A percentile compares a stretch with the other conserved stretches of the same genome.
Conservation (phyloP, 768 basidiomycete species). For the Tephrocybe sp. region DNA sequence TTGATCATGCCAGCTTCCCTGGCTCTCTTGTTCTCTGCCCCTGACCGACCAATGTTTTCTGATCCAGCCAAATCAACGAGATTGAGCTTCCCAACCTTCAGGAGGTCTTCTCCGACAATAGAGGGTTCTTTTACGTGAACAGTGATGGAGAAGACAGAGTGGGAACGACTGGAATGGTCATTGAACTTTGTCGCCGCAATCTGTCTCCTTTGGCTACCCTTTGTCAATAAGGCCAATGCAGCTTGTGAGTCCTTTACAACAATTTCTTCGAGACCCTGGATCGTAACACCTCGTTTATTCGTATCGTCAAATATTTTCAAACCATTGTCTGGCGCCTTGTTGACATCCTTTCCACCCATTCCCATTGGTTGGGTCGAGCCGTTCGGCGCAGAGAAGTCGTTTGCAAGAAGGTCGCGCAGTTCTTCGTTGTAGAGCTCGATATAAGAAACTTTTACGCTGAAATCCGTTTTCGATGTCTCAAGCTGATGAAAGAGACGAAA, state of each 20-base stretch:
- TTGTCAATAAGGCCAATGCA: conserved; percentile 80
- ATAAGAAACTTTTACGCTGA: conserved; percentile 90
- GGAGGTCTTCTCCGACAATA: conserved; percentile 77
- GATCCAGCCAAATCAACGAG: conserved; percentile 97
- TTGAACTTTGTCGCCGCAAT: conserved; percentile 98
- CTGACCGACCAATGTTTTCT: conserved; percentile 94
- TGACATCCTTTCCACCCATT: conserved; percentile 53
- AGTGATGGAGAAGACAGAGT: conserved; percentile 96
- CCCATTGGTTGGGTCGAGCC: conserved; percentile 81
- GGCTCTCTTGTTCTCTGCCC: conserved; percentile 93
- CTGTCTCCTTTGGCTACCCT: conserved; percentile 89
- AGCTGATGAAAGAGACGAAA: conserved; percentile 90
- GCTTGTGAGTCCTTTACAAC: conserved; percentile 80
- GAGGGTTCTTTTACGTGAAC: conserved; percentile 89
- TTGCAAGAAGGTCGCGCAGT: conserved; percentile 86
- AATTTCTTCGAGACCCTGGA: conserved; percentile 93
- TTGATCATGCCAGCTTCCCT: conserved; percentile 99
- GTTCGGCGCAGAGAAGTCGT: conserved; percentile 70
- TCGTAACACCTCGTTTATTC: conserved; percentile 85
- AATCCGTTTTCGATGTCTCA: conserved; percentile 75
- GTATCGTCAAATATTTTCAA: conserved; percentile 95
- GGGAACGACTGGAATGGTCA: conserved; percentile 95
- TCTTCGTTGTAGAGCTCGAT: conserved; percentile 99
- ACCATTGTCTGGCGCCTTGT: conserved; percentile 40
- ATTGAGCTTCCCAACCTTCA: conserved; percentile 94